phyloP scores from a whole-genome alignment of 176 grass and related monocot genomes.

The Tillandsia leiboldiana region DNA sequence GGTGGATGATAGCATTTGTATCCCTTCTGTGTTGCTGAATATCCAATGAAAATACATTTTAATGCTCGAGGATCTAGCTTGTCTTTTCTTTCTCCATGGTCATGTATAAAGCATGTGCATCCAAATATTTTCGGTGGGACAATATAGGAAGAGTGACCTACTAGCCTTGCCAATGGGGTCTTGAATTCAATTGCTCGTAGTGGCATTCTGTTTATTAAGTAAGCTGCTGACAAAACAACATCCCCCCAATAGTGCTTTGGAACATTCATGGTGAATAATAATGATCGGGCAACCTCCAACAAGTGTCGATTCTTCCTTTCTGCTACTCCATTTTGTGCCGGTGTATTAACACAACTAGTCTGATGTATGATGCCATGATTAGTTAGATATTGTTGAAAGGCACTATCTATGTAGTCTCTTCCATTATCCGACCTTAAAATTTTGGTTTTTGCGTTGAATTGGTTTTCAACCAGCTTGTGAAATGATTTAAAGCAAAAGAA shows the following conservation, averaged over 20 bases:
- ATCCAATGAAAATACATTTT: constrained; percentile 5
- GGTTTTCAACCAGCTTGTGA: background rate
- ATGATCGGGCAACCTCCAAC: background rate
- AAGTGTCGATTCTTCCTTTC: background rate
- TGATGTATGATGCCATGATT: constrained; percentile 1
- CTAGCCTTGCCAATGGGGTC: background rate
- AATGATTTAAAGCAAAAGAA: background rate
- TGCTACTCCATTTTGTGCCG: background rate
- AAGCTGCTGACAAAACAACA: background rate
- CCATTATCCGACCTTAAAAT: background rate
- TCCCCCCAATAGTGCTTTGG: constrained; percentile 2
- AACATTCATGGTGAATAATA: constrained; percentile 2
- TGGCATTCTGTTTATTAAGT: background rate
- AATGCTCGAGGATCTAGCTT: background rate
- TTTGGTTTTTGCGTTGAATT: background rate
- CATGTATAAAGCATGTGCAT: constrained; percentile 4
- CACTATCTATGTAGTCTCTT: background rate
- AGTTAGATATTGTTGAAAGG: background rate
- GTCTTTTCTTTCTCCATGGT: background rate
- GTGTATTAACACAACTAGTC: background rate
- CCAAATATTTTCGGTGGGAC: background rate
- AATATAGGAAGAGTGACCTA: background rate
- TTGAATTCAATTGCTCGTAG: background rate
- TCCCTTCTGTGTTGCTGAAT: background rate
- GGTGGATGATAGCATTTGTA: background rate